phyloP scores from a whole-genome alignment of 2,329 filamentous ascomycete genomes.

The Magnaporthales sp. region DNA sequence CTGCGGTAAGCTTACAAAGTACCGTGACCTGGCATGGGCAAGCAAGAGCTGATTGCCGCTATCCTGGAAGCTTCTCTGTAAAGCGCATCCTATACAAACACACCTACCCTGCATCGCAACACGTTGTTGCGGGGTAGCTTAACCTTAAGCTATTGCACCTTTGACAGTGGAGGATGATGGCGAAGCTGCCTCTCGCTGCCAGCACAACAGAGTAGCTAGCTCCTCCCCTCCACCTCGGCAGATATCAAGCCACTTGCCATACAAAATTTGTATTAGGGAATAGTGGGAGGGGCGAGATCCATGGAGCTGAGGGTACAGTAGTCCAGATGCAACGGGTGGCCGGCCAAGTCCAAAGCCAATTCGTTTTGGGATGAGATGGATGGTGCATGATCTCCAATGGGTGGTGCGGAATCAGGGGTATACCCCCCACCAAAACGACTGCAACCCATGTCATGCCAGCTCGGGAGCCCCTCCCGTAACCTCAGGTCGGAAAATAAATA shows the following conservation, averaged over 20 bases:
- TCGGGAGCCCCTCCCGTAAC: not conserved
- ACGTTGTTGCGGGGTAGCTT: not conserved
- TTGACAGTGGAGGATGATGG: not conserved
- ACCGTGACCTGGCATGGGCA: not conserved
- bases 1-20: not conserved
- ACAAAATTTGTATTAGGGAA: not conserved
- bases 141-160: not conserved
- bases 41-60: not conserved
- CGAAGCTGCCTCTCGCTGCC: not conserved
- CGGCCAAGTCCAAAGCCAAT: not conserved
- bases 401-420: slow-evolving; percentile 1
- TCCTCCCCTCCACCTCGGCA: not conserved
- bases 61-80: not conserved
- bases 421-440: not conserved
- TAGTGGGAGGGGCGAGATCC: not conserved
- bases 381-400: not conserved
- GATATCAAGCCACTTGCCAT: not conserved
- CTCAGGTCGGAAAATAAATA: slow-evolving; percentile 2
- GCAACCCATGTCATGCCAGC: not conserved
- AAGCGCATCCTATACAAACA: not conserved
- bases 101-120: not conserved
- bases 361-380: not conserved
- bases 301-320: not conserved
- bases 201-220: not conserved
- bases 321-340: not conserved